Evolutionary conservation across 2,329 filamentous ascomycete species (phyloP).

Genomic region (Sclerotinia minor): DNA sequence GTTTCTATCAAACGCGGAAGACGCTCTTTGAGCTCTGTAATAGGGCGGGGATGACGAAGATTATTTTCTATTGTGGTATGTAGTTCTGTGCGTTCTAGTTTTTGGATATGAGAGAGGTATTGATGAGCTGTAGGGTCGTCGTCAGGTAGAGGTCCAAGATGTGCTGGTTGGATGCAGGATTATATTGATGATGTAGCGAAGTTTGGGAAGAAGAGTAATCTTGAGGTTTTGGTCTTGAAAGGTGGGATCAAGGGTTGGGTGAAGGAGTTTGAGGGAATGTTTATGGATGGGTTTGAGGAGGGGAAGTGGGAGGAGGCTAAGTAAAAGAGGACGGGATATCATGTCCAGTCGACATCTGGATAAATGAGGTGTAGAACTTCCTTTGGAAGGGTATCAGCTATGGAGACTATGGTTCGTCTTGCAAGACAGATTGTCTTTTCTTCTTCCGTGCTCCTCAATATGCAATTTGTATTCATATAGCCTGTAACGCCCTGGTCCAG

Average conservation of each 20-base stretch:
- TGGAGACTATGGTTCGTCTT: neutral
- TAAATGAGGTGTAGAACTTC: neutral
- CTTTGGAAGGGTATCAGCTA: conserved; percentile 1
- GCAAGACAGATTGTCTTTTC: conserved; percentile 11
- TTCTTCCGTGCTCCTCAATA: conserved; percentile 14
- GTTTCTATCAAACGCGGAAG: conserved; percentile 52
- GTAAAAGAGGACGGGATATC: conserved; percentile 23
- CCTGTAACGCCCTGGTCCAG: conserved; percentile 21
- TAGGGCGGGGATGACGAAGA: conserved; percentile 49
- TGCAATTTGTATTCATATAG: conserved; percentile 26
- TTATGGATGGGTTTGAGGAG: conserved; percentile 55
- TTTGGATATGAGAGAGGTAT: neutral
- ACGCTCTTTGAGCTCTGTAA: conserved; percentile 52
- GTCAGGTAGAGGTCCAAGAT: conserved; percentile 52
- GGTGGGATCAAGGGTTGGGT: conserved; percentile 59
- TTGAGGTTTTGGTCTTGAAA: conserved; percentile 51
- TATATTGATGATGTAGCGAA: conserved; percentile 50
- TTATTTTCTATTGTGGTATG: conserved; percentile 59
- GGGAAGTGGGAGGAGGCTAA: conserved; percentile 41
- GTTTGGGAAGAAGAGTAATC: conserved; percentile 43
- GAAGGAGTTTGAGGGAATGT: conserved; percentile 48
- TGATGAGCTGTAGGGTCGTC: conserved; percentile 49
- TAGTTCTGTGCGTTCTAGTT: neutral
- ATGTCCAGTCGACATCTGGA: neutral
- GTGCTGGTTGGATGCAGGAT: conserved; percentile 58